Conservation (phyloP, 441 rosid species). For the Gossypium gossypioides region DNA sequence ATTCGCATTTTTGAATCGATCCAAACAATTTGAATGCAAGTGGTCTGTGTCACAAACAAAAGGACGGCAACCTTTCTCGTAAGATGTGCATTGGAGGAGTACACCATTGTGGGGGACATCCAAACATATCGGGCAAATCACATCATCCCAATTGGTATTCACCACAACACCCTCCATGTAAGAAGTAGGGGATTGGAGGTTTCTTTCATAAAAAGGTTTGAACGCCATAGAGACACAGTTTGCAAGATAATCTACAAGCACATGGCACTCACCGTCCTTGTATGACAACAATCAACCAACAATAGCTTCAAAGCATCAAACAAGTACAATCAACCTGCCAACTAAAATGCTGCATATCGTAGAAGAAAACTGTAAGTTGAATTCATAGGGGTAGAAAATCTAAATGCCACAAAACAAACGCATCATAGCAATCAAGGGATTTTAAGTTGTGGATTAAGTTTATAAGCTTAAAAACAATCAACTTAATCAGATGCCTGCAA, state of each 20-base stretch:
- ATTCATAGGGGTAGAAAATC: background rate
- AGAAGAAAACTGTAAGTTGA: slow-evolving; percentile 9
- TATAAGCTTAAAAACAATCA: background rate
- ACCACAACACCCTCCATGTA: slow-evolving; percentile 40
- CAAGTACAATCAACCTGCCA: slow-evolving; percentile 13
- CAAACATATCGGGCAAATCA: slow-evolving; percentile 84
- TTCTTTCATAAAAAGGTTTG: slow-evolving; percentile 28
- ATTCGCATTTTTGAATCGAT: slow-evolving; percentile 67
- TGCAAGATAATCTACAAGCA: slow-evolving; percentile 19
- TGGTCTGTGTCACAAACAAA: slow-evolving; percentile 81
- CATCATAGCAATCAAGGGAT: background rate
- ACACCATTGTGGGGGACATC: slow-evolving; percentile 86
- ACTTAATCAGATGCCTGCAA: background rate
- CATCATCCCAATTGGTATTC: slow-evolving; percentile 61
- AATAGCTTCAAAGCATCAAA: slow-evolving; percentile 7
- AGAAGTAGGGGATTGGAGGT: slow-evolving; percentile 19
- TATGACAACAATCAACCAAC: slow-evolving; percentile 10
- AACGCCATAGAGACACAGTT: slow-evolving; percentile 34
- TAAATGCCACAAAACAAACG: background rate
- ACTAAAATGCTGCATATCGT: slow-evolving; percentile 15
- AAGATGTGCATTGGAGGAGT: slow-evolving; percentile 80
- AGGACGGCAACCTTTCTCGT: slow-evolving; percentile 68
- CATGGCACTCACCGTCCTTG: slow-evolving; percentile 9
- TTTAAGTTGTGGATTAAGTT: background rate
- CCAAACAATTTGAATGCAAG: slow-evolving; percentile 83